phyloP scores from a whole-genome alignment of 345 rosid species.

The Citrus reticulata region DNA sequence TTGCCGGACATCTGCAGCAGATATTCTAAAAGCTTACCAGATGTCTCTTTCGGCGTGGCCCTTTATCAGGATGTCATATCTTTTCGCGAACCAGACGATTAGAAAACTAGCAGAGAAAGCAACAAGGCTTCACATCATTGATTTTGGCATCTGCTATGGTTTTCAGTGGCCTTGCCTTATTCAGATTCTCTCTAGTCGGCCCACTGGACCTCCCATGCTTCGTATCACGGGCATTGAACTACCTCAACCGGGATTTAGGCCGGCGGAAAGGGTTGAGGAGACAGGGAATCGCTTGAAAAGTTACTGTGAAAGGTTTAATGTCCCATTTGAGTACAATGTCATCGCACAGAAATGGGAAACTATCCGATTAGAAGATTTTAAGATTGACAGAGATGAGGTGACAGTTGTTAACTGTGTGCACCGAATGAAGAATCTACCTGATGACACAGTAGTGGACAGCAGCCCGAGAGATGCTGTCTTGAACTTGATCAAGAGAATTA shows the following conservation, averaged over 20 bases:
- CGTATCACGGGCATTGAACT: conserved; percentile 77
- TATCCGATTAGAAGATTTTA: conserved; percentile 59
- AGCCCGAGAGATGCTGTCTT: conserved; percentile 67
- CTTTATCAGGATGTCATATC: conserved; percentile 41
- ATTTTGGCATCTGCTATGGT: conserved; percentile 75
- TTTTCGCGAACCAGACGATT: conserved; percentile 47
- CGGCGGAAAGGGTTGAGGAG: conserved; percentile 65
- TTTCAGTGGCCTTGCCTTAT: conserved; percentile 90
- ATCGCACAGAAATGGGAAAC: conserved; percentile 78
- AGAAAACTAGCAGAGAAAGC: conserved; percentile 41
- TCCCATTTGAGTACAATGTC: conserved; percentile 53
- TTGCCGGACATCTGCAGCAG: conserved; percentile 39
- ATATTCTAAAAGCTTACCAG: conserved; percentile 51
- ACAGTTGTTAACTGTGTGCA: conserved; percentile 55
- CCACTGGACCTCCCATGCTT: conserved; percentile 51
- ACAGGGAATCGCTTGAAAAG: conserved; percentile 55
- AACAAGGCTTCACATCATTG: conserved; percentile 63
- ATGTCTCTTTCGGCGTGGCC: conserved; percentile 53
- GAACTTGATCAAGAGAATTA: conserved; percentile 47
- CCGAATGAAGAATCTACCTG: conserved; percentile 56
- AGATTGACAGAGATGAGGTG: conserved; percentile 48
- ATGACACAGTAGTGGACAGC: conserved; percentile 47
- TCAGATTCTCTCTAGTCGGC: conserved; percentile 40
- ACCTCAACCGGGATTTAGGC: conserved; percentile 83
- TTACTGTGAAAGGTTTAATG: conserved; percentile 54